These are phyloP conservation scores for Ceratobasidium sp. DNA, from an alignment of 1,284 basidiomycete genomes.

Conservation along the genomic window DNA sequence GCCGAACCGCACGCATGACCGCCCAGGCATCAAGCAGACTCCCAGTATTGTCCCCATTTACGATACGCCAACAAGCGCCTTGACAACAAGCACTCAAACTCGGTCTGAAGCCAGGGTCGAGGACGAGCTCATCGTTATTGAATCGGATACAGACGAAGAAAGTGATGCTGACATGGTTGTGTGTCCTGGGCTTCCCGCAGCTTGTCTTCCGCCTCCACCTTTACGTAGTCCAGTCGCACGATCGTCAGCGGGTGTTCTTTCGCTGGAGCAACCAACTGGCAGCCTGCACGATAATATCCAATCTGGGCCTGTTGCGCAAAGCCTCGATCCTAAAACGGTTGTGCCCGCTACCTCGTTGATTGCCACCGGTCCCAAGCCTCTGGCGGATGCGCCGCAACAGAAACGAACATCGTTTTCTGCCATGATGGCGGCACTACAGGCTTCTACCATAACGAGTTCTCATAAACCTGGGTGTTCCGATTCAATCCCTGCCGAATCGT, in stretches of 20 bases:
- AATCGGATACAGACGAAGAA: slow-evolving; percentile 32
- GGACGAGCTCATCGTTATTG: slow-evolving; percentile 28
- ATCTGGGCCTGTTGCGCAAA: not conserved
- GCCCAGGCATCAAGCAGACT: not conserved
- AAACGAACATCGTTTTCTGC: slow-evolving; percentile 15
- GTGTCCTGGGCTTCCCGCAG: not conserved
- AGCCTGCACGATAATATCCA: too few relatives aligned
- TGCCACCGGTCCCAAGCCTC: not conserved
- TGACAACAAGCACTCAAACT: not conserved
- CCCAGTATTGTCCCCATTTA: too few relatives aligned
- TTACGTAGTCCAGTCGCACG: not conserved
- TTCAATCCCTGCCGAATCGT: not conserved
- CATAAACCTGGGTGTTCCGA: not conserved
- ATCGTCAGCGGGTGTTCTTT: not conserved
- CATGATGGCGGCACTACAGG: not conserved
- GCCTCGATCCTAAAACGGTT: too few relatives aligned
- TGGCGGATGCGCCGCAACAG: not conserved
- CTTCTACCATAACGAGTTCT: not conserved
- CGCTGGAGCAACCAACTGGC: not conserved
- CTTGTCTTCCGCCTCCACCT: not conserved
- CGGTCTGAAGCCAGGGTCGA: not conserved
- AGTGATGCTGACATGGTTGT: not conserved
- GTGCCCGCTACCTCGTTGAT: not conserved
- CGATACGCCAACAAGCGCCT: too few relatives aligned
- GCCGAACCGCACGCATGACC: not conserved